Base-by-base conservation (phyloP, 805 yeast genomes). In the Maudiozyma pseudohumilis region DNA sequence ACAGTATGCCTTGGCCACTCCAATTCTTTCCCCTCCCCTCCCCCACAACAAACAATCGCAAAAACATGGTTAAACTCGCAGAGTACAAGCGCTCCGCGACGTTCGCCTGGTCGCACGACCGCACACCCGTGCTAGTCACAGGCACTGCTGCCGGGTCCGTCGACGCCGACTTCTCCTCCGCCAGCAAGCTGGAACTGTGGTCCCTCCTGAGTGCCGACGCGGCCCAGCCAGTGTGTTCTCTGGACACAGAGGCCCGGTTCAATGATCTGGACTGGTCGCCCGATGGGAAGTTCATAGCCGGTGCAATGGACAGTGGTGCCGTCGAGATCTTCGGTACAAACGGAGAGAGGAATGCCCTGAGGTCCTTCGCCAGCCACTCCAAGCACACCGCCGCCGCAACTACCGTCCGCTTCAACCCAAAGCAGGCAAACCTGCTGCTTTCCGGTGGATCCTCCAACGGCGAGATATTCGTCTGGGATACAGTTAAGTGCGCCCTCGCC, bases 91-190 rank as follows among this genome's bases (percentile, higher is more conserved):
- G 86, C 49, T 84, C 96, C 11, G 88, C 96, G 36, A 79, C 95
- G n/a, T 86, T 92, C 64, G 94, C 97, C 31, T 89, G 97, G 96
- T 84, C 95, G 32, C 74, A 78, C 46, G 83, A 75, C 48, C 59
- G 60, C 37, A 63, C 77, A 43, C 96, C 96, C 13, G 61, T 74
- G 38, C 57, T 92, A 47, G 96, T 87, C 17, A 75, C 95, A 2
- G 98, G 96, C 17, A 82, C 96, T 0, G 82, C 85, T n/a, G 88
- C 97, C 0, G 97, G 97, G 6, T 94, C 96, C 11, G 81, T 92
- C 50, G 96, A 86, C 56, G 83, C 82, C 30, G 77, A 80, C 55
- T 88, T 88, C 60, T 77, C 88, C 29, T 76, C 92, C 16, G 70
- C 77, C 21, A 77, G 96, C 2, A 61, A 72, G n/a, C 64, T 92